A percentile compares a stretch with the other conserved stretches of the same genome.
Evolutionary conservation across 257 asterid species (phyloP).

Genomic region (Scutellaria minor): DNA sequence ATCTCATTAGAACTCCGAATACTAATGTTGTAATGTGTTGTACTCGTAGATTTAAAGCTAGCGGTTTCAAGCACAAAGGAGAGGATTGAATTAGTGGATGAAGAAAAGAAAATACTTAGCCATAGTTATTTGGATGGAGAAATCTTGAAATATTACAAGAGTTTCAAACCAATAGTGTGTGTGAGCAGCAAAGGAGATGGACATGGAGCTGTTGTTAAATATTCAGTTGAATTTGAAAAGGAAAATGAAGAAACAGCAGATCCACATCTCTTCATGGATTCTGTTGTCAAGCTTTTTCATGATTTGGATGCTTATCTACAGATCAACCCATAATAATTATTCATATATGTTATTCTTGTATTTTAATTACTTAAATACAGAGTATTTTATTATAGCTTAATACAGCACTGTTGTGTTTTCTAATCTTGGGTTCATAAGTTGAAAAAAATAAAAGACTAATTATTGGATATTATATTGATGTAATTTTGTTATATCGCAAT

Average conservation of each 20-base stretch:
- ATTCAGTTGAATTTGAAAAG: constrained; percentile 13
- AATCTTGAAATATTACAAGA: constrained; percentile 11
- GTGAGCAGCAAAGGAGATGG: background rate
- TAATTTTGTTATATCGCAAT: too few relatives aligned
- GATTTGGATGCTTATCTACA: constrained; percentile 15
- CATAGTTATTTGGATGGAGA: constrained; percentile 3
- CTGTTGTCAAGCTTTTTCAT: background rate
- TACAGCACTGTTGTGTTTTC: too few relatives aligned
- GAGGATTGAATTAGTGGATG: constrained; percentile 20
- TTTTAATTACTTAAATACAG: too few relatives aligned
- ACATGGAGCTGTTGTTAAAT: constrained; percentile 6
- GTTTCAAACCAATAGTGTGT: background rate
- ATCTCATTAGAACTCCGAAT: too few relatives aligned
- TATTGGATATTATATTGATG: too few relatives aligned
- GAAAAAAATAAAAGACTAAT: too few relatives aligned
- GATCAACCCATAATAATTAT: background rate
- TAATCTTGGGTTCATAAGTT: too few relatives aligned
- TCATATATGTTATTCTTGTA: too few relatives aligned
- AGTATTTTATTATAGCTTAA: too few relatives aligned
- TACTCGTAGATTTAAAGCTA: background rate
- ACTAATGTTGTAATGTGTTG: too few relatives aligned
- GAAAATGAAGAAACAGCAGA: background rate
- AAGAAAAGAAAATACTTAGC: constrained; percentile 3
- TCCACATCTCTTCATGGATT: background rate
- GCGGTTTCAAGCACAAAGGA: constrained; percentile 2